Conservation (phyloP, 768 basidiomycete species). For the Mycena indigotica region DNA sequence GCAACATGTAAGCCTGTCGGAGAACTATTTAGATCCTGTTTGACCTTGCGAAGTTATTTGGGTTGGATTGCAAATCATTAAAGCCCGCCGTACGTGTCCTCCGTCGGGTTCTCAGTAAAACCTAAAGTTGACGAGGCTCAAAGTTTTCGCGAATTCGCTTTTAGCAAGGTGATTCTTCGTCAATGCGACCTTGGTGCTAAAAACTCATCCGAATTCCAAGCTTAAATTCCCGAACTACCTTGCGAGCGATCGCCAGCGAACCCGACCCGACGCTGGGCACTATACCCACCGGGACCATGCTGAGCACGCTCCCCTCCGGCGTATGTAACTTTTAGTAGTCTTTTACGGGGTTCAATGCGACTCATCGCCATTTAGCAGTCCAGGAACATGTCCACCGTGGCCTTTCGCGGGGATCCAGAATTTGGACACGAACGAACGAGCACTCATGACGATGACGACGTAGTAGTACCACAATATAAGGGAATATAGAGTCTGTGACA, state of each 20-base stretch:
- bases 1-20: not conserved
- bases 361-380: too few relatives aligned
- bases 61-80: not conserved
- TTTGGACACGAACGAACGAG: too few relatives aligned
- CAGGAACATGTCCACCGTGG: too few relatives aligned
- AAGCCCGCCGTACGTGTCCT: not conserved
- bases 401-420: too few relatives aligned
- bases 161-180: slow-evolving; percentile 1
- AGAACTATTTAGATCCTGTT: not conserved
- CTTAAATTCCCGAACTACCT: not conserved
- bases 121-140: not conserved
- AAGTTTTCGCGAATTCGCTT: slow-evolving; percentile 5
- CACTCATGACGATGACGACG: too few relatives aligned
- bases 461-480: too few relatives aligned
- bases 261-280: not conserved
- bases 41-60: not conserved
- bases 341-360: too few relatives aligned
- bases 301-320: not conserved
- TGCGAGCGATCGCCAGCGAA: not conserved
- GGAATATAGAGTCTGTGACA: too few relatives aligned
- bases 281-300: not conserved
- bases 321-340: not conserved
- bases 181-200: not conserved
- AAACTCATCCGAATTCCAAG: not conserved
- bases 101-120: not conserved